Conservation (phyloP, 2,329 filamentous ascomycete genomes). For the Penicillium palitans region DNA sequence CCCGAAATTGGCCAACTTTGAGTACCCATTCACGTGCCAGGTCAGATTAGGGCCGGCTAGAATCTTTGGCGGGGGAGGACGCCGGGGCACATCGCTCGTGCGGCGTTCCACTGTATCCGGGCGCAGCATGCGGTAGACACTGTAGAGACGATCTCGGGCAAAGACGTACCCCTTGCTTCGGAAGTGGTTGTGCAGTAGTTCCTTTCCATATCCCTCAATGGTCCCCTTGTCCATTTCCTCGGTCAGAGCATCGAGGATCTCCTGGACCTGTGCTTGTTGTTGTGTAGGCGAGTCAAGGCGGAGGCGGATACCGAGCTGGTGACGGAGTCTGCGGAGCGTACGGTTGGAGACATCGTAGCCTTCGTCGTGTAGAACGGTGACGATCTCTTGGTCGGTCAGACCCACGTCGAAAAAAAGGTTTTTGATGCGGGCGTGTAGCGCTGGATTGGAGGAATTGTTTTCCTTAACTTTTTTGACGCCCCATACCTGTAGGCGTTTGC, state of each 20-base stretch:
- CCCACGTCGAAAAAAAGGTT: slow-evolving; percentile 17
- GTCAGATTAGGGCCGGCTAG: slow-evolving; percentile 22
- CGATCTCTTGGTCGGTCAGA: slow-evolving; percentile 13
- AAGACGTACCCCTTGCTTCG: slow-evolving; percentile 14
- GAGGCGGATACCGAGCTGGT: slow-evolving; percentile 9
- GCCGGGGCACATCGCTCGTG: slow-evolving; percentile 9
- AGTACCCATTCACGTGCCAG: slow-evolving; percentile 24
- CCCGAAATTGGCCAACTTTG: slow-evolving; percentile 21
- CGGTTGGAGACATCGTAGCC: slow-evolving; percentile 11
- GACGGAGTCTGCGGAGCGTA: slow-evolving; percentile 10
- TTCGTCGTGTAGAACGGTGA: slow-evolving; percentile 15
- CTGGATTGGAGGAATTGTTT: slow-evolving; percentile 2
- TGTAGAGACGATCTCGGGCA: slow-evolving; percentile 18
- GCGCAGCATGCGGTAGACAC: slow-evolving; percentile 11
- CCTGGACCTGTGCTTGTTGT: slow-evolving; percentile 11
- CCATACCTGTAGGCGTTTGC: slow-evolving; percentile 14
- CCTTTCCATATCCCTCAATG: slow-evolving; percentile 17
- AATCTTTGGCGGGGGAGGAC: slow-evolving; percentile 12
- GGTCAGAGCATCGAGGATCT: slow-evolving; percentile 7
- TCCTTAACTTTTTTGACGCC: slow-evolving; percentile 10
- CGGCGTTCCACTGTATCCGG: slow-evolving; percentile 10
- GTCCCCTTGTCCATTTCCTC: slow-evolving; percentile 13
- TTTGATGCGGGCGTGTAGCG: slow-evolving; percentile 11
- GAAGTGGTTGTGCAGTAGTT: slow-evolving; percentile 15
- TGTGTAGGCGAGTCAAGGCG: slow-evolving; percentile 8